Evolutionary conservation across 2,329 filamentous ascomycete genomes (phyloP).

Genomic region (Nemania bipapillata): DNA sequence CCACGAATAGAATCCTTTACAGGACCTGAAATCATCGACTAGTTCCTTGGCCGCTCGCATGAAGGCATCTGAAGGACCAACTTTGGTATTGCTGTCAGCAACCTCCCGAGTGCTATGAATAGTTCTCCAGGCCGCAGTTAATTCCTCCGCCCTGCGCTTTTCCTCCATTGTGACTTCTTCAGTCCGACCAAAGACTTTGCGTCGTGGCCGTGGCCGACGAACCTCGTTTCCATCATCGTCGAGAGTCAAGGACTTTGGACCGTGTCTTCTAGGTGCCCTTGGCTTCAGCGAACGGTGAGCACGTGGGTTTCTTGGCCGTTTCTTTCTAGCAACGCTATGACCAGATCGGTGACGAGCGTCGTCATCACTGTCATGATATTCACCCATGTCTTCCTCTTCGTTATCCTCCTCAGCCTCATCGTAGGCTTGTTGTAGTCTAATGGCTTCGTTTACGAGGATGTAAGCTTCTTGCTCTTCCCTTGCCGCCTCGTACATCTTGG

Average conservation of each 20-base stretch:
- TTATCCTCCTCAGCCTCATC: conserved; percentile 49
- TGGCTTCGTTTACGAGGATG: conserved; percentile 78
- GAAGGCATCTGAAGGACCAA: conserved; percentile 62
- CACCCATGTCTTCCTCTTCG: conserved; percentile 49
- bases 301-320: conserved; percentile 38
- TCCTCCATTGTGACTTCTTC: conserved; percentile 50
- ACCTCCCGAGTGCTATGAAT: conserved; percentile 49
- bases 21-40: conserved; percentile 71
- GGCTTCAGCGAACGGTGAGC: conserved; percentile 39
- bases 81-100: conserved; percentile 44
- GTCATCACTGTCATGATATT: conserved; percentile 39
- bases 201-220: conserved; percentile 43
- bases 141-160: conserved; percentile 48
- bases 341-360: conserved; percentile 20
- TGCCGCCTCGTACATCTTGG: conserved; percentile 82
- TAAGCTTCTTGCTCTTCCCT: conserved; percentile 80
- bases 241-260: conserved; percentile 39
- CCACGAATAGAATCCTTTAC: conserved; percentile 73
- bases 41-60: conserved; percentile 69
- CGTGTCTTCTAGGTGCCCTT: conserved; percentile 40
- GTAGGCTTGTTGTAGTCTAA: conserved; percentile 68
- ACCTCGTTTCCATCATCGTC: conserved; percentile 33
- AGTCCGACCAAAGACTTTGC: conserved; percentile 48
- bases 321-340: conserved; percentile 16
- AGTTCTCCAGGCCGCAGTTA: conserved; percentile 55